A percentile compares a stretch with the other conserved stretches of the same genome.
Evolutionary conservation across 2,329 filamentous ascomycete genomes (phyloP).

Genomic region (Colletotrichum orbiculare): DNA sequence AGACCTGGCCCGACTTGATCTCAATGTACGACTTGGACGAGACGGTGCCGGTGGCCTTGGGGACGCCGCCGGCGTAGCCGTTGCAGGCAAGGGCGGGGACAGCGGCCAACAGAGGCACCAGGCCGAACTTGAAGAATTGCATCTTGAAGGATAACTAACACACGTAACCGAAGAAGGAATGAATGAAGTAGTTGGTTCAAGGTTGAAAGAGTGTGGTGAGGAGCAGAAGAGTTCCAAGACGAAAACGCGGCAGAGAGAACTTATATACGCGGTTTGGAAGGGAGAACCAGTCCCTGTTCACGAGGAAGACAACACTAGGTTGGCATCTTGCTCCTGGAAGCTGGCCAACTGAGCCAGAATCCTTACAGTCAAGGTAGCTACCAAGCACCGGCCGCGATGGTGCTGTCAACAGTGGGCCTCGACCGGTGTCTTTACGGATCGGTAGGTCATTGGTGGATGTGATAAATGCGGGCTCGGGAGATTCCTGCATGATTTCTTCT

Average conservation of each 20-base stretch:
- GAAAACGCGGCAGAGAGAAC: neutral
- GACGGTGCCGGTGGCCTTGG: conserved; percentile 42
- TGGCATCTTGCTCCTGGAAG: neutral
- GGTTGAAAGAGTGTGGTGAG: conserved; percentile 20
- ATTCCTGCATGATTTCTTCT: conserved; percentile 22
- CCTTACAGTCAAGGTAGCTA: no score
- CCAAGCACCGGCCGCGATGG: no score
- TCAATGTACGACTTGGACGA: conserved; percentile 40
- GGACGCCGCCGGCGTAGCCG: conserved; percentile 46
- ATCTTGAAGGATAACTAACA: conserved; percentile 9
- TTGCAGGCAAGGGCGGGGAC: conserved; percentile 45
- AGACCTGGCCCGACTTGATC: conserved; percentile 45
- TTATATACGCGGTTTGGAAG: conserved; percentile 24
- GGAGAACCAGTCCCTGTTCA: conserved; percentile 3
- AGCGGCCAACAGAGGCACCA: conserved; percentile 41
- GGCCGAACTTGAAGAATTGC: conserved; percentile 35
- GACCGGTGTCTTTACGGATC: neutral
- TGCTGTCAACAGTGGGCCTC: neutral
- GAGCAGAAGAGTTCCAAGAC: conserved; percentile 9
- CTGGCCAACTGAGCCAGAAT: no score
- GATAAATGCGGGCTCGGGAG: conserved; percentile 8
- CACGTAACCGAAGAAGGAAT: conserved; percentile 7
- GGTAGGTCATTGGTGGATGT: conserved; percentile 6
- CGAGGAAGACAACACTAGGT: neutral
- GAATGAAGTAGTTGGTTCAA: conserved; percentile 23